Percentiles rank a stretch among this genome's conserved stretches.
Conservation (phyloP, 306 rosid genomes). For the Fragaria vesca region DNA sequence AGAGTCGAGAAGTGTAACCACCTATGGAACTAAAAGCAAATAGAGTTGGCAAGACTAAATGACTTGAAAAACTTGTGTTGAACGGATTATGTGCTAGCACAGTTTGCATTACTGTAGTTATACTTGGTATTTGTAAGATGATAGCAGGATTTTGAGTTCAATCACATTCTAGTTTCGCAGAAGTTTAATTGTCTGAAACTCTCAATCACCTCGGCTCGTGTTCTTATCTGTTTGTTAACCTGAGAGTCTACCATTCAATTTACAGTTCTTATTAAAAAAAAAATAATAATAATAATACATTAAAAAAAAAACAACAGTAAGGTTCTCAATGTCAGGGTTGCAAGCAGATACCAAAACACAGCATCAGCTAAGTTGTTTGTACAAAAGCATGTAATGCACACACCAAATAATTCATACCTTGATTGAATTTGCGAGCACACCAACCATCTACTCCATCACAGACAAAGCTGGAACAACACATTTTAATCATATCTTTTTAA, state of each 20-base stretch:
- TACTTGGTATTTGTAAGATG: neutral
- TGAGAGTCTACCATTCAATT: neutral
- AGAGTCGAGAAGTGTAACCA: neutral
- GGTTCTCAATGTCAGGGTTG: neutral
- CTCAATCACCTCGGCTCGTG: neutral
- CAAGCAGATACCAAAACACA: neutral
- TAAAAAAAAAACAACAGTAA: too few species aligned
- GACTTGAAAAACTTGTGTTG: neutral
- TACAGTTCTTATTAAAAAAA: neutral
- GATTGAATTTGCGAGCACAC: conserved; percentile 99
- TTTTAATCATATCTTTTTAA: conserved; percentile 23
- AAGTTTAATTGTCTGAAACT: neutral
- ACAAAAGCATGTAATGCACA: neutral
- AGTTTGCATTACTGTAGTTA: neutral
- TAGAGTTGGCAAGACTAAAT: neutral
- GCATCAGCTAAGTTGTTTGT: neutral
- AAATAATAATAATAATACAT: too few species aligned
- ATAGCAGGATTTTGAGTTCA: neutral
- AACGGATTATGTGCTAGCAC: neutral
- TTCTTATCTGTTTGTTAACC: neutral
- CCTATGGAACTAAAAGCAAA: neutral
- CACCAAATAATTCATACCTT: conserved; percentile 49
- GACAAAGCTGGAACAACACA: conserved; percentile 69
- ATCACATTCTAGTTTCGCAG: neutral
- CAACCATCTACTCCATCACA: conserved; percentile 97